Percentiles rank a stretch among this genome's conserved stretches.
Evolutionary conservation across 176 grass and related monocot genomes (phyloP).

Genomic region (Triticum aestivum): IWGSC_CS_RefSeq_v2.1 NC_057805.1:408701057-408701556

Average conservation of each 20-base stretch:
- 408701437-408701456: neutral
- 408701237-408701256: conserved; percentile 23
- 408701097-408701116: neutral
- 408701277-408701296: conserved; percentile 86
- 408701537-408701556: no score
- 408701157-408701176: neutral
- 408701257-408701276: conserved; percentile 90
- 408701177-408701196: neutral
- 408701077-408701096: no score
- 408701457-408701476: neutral
- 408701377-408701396: neutral
- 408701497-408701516: no score
- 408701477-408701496: no score
- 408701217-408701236: neutral
- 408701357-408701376: neutral
- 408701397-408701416: neutral
- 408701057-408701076: no score
- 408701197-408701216: neutral
- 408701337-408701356: conserved; percentile 97
- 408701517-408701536: no score
- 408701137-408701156: neutral
- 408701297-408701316: conserved; percentile 78
- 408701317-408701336: conserved; percentile 95
- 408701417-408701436: no score
- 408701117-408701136: neutral